These are phyloP conservation scores for Xylaria acuta DNA, from an alignment of 495 filamentous ascomycete species.

Conservation along the genomic window DNA sequence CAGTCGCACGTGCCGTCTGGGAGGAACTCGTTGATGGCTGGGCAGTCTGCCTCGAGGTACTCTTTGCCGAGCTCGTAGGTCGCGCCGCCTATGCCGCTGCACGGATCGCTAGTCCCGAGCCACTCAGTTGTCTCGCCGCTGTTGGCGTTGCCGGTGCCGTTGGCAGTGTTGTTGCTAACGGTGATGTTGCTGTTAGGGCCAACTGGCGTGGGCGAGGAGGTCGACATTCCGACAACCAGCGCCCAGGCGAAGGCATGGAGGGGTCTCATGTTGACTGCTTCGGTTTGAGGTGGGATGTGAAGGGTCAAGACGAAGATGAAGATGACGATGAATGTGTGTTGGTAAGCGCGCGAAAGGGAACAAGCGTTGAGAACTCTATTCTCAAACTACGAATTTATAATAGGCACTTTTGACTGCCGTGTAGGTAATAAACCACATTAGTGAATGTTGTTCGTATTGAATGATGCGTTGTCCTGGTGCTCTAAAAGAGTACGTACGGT, in stretches of 20 bases:
- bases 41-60: slow-evolving; percentile 12
- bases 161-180: not conserved
- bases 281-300: not conserved
- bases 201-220: not conserved
- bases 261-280: not conserved
- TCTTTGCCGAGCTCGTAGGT: not conserved
- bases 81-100: not conserved
- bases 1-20: slow-evolving; percentile 16
- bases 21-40: not conserved
- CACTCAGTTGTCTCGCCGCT: not conserved
- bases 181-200: no score
- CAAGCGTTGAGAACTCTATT: not conserved
- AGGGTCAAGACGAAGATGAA: not conserved
- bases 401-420: not conserved
- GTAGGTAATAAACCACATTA: not conserved
- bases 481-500: not conserved
- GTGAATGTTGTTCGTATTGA: not conserved
- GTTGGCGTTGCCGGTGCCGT: not conserved
- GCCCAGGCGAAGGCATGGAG: not conserved
- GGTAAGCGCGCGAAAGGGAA: not conserved
- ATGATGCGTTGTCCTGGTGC: not conserved
- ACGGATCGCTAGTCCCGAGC: not conserved
- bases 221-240: not conserved
- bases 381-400: not conserved
- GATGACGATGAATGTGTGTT: not conserved